Percentiles rank a stretch among this genome's conserved stretches.
Conservation (phyloP, 2,329 filamentous ascomycete genomes). For the Sphaceloma murrayae region DNA sequence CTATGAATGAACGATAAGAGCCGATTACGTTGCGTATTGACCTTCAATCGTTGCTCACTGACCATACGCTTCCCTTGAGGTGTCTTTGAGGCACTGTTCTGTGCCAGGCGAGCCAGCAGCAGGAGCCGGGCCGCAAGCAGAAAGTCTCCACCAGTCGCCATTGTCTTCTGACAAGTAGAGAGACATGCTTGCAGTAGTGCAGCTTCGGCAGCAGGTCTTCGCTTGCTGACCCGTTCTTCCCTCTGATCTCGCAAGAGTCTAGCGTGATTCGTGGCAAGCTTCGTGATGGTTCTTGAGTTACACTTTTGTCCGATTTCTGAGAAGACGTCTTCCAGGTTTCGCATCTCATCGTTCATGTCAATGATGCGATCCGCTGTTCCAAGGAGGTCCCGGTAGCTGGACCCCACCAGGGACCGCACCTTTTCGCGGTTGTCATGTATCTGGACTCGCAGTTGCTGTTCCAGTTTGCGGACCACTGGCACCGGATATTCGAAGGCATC, state of each 20-base stretch:
- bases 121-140: slow-evolving; percentile 54
- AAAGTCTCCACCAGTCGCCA: slow-evolving; percentile 43
- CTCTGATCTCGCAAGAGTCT: slow-evolving; percentile 17
- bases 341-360: slow-evolving; percentile 72
- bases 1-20: slow-evolving; percentile 56
- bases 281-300: slow-evolving; percentile 60
- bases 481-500: slow-evolving; percentile 59
- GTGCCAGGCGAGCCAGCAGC: slow-evolving; percentile 64
- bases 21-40: slow-evolving; percentile 53
- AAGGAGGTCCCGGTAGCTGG: slow-evolving; percentile 76
- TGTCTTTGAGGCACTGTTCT: slow-evolving; percentile 58
- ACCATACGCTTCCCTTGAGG: slow-evolving; percentile 43
- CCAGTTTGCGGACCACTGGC: slow-evolving; percentile 52
- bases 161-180: slow-evolving; percentile 42
- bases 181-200: slow-evolving; percentile 46
- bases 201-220: slow-evolving; percentile 45
- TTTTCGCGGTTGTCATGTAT: slow-evolving; percentile 56
- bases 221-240: slow-evolving; percentile 13
- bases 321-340: slow-evolving; percentile 61
- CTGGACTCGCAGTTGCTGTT: slow-evolving; percentile 54
- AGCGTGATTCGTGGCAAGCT: slow-evolving; percentile 43
- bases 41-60: slow-evolving; percentile 53
- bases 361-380: slow-evolving; percentile 92
- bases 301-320: slow-evolving; percentile 65
- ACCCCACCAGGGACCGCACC: slow-evolving; percentile 55